Conservation (phyloP, 148 eudicot genomes). For the Pouteria glomerata region DNA sequence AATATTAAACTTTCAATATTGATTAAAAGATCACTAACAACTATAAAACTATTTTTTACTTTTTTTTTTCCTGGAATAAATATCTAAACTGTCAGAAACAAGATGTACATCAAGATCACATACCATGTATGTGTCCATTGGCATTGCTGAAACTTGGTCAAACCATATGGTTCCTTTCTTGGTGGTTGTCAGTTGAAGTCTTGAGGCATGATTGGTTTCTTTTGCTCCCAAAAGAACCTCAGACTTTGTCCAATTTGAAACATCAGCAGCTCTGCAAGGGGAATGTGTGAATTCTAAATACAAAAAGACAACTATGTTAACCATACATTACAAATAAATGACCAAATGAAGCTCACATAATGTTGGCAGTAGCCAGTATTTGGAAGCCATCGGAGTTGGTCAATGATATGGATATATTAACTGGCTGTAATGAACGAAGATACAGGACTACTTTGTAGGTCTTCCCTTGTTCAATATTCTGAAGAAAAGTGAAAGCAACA, state of each 20-base stretch:
- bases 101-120: neutral
- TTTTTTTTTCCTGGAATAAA: too few species aligned
- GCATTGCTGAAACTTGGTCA: constrained; percentile 94
- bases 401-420: constrained; percentile 58
- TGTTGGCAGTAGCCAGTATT: constrained; percentile 51
- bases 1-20: too few species aligned
- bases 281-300: constrained; percentile 1
- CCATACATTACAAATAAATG: neutral
- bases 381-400: constrained; percentile 57
- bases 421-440: constrained; percentile 54
- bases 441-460: constrained; percentile 69
- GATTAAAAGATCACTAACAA: too few species aligned
- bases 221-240: constrained; percentile 57
- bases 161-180: constrained; percentile 66
- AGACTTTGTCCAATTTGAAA: constrained; percentile 65
- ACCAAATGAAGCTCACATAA: constrained; percentile 43
- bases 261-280: constrained; percentile 48
- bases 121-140: constrained; percentile 79
- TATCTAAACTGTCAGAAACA: neutral
- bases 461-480: constrained; percentile 91
- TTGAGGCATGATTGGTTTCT: constrained; percentile 52
- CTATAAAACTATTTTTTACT: too few species aligned
- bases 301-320: neutral
- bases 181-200: constrained; percentile 74
- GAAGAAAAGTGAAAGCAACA: constrained; percentile 11